phyloP scores from a whole-genome alignment of 805 yeast species.

The Candida germanica region DNA sequence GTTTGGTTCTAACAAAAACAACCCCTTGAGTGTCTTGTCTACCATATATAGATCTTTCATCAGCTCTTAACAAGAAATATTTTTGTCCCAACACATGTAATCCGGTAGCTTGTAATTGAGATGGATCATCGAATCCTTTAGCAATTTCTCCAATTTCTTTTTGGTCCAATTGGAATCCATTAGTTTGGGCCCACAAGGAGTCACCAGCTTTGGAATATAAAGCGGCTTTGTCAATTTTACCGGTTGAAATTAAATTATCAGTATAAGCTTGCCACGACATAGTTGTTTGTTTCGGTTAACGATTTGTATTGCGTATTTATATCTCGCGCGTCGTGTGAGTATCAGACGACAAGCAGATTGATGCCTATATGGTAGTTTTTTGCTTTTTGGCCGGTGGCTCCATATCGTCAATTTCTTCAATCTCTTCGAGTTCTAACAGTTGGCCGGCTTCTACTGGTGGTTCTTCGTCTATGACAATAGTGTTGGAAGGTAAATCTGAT shows the following conservation, averaged over 20 bases:
- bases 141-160: constrained; percentile 74
- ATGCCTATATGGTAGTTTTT: no score
- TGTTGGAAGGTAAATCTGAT: constrained; percentile 3
- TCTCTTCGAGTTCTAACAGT: constrained; percentile 11
- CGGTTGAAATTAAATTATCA: constrained; percentile 84
- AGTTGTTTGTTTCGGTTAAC: constrained; percentile 1
- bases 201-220: constrained; percentile 94
- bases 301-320: no score
- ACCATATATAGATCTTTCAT: constrained; percentile 90
- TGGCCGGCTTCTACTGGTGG: background rate
- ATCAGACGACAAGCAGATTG: no score
- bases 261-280: constrained; percentile 76
- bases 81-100: constrained; percentile 81
- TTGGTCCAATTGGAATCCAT: constrained; percentile 60
- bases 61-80: constrained; percentile 85
- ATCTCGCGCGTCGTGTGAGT: no score
- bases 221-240: constrained; percentile 88
- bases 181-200: constrained; percentile 86
- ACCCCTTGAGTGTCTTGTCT: constrained; percentile 86
- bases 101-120: constrained; percentile 79
- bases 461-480: constrained; percentile 3
- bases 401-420: constrained; percentile 27
- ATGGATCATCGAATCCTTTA: constrained; percentile 75
- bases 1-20: constrained; percentile 88
- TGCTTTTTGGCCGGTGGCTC: constrained; percentile 24